phyloP scores from a whole-genome alignment of 2,329 filamentous ascomycete species.

The Phialophora macrospora region DNA sequence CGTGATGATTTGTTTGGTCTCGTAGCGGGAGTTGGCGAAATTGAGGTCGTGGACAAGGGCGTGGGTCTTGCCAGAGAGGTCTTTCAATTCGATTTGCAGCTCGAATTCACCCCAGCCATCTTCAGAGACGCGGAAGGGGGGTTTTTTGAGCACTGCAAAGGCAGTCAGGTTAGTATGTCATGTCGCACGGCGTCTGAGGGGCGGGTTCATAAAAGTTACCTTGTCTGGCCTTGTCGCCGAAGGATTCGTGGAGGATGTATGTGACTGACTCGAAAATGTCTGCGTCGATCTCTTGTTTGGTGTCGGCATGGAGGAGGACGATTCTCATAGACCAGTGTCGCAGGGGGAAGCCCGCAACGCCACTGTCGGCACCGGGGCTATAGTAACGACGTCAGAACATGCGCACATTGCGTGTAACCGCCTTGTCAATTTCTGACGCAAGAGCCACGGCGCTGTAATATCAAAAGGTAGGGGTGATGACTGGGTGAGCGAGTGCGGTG shows the following conservation, averaged over 20 bases:
- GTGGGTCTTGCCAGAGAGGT: conserved; percentile 80
- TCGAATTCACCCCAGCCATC: conserved; percentile 99
- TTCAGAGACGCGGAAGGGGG: conserved; percentile 88
- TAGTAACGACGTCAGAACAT: conserved; percentile 23
- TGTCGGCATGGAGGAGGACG: conserved; percentile 63
- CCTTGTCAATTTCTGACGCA: neutral
- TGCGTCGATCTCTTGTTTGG: conserved; percentile 82
- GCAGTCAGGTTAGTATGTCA: neutral
- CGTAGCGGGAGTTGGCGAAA: conserved; percentile 81
- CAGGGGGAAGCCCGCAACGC: conserved; percentile 87
- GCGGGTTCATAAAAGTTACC: conserved; percentile 60
- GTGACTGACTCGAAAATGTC: conserved; percentile 88
- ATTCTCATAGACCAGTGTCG: conserved; percentile 89
- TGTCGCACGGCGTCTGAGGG: conserved; percentile 33
- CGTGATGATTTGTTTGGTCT: conserved; percentile 75
- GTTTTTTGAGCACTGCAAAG: conserved; percentile 71
- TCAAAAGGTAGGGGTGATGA: conserved; percentile 3
- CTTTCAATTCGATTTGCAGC: conserved; percentile 82
- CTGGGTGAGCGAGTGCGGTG: conserved; percentile 3
- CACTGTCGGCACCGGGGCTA: conserved; percentile 75
- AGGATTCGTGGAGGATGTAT: conserved; percentile 93
- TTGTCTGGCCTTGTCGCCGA: conserved; percentile 78
- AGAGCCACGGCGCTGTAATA: neutral
- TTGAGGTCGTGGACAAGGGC: conserved; percentile 86
- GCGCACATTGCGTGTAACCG: neutral